Base-by-base conservation (phyloP, 2,329 filamentous ascomycete genomes). In the Didymella glomerata region DNA sequence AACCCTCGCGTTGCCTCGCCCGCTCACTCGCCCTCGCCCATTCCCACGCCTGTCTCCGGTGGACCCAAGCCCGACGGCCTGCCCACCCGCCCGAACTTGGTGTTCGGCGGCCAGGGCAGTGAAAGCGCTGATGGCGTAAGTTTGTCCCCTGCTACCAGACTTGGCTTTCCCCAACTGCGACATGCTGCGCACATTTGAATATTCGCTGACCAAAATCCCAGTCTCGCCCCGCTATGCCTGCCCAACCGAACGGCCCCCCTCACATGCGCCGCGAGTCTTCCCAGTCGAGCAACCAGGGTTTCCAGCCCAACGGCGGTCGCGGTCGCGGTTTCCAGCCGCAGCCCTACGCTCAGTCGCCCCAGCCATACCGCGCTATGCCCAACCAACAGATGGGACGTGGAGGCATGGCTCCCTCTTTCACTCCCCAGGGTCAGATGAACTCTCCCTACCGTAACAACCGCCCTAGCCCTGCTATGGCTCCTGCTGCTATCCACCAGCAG, bases 11-110 rank as follows among this genome's bases (percentile, higher is more conserved):
- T 94, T 50, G 88, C 88, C 47, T 96, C 93, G 45, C 95, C 95
- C 6, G 88, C 91, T 48, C 89, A 90, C 68, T 97, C 94, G 45
- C 95, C 95, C 4, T 94, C 92, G 41, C 95, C 95, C 4, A 98
- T 98, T 69, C 94, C 95, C 30, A 91, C 94, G 78, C 92, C 93
- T 54, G 88, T 89, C 32, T 95, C 93, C 72, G 92, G 93, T 68
- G 92, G 88, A 54, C 83, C 92, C 71, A 93, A 93, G 68, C 92
- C 93, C 44, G 90, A 92, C 32, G 86, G 86, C 64, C 85, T 92
- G 65, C 84, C 89, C 67, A 88, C 88, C 65, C 87, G 90, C 67
- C 86, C 86, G 72, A 88, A 89, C 77, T 86, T 91, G 51, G 86
- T 82, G 68, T 97, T 83, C 68, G 97, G 97, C 82, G 93, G 93